Conservation (phyloP, 2,329 filamentous ascomycete genomes). For the Phialophora expanda region DNA sequence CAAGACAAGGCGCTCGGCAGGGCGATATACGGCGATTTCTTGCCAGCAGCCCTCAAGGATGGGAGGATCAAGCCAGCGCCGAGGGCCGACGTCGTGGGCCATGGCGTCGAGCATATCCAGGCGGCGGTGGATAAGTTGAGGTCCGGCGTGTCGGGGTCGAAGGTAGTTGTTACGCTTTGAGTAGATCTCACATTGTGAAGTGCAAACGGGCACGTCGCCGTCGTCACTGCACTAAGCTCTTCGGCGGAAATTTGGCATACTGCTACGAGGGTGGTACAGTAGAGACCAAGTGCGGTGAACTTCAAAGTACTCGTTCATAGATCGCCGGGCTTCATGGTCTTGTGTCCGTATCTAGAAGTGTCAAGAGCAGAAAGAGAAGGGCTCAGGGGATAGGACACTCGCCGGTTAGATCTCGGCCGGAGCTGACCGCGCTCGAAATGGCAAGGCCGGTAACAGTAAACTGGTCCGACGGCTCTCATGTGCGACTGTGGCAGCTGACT, state of each 20-base stretch:
- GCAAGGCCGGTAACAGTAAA: no score
- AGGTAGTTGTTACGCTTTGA: slow-evolving; percentile 46
- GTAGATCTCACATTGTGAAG: neutral
- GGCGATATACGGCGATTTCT: slow-evolving; percentile 44
- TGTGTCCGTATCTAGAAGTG: no score
- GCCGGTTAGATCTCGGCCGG: no score
- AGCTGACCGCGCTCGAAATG: no score
- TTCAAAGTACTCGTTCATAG: no score
- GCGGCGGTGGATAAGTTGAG: slow-evolving; percentile 46
- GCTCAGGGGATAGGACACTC: no score
- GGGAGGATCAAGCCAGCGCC: slow-evolving; percentile 44
- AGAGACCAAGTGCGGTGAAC: neutral
- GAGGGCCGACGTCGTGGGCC: slow-evolving; percentile 46
- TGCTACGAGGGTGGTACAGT: neutral
- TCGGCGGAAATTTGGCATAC: neutral
- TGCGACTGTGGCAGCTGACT: no score
- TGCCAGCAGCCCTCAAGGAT: slow-evolving; percentile 42
- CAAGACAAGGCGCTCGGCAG: slow-evolving; percentile 40
- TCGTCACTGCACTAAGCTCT: neutral
- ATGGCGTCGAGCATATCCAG: slow-evolving; percentile 48
- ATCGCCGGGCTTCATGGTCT: no score
- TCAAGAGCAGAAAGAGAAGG: no score
- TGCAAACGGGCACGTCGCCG: neutral
- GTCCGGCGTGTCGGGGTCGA: slow-evolving; percentile 49
- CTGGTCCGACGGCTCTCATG: no score